Evolutionary conservation across 257 asterid genomes (phyloP), one percentile per base, ranked within the genome.

Genomic region (Rauvolfia tetraphylla): DNA sequence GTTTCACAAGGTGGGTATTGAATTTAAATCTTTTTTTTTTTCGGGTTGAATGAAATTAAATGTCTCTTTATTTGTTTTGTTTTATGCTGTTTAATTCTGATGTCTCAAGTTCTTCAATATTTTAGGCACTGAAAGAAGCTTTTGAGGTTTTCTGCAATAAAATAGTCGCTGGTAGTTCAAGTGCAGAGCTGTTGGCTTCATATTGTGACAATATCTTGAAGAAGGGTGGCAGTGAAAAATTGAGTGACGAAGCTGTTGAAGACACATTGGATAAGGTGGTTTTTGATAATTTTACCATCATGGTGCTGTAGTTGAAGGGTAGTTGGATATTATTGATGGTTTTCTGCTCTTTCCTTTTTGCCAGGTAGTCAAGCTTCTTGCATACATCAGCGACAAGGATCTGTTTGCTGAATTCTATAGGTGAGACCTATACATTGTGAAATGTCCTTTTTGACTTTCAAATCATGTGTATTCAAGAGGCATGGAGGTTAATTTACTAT

Each of bases 101-200:
- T 14, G 70, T 33, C 49, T 78, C 57, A 66, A 66, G 51, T 10
- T 65, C 39, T 33, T 44, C 61, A 25, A 53, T 44, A 42, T 53
- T 85, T 11, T 75, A 87, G 92, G 88, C 87, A 33, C 67, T 90
- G 42, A 85, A 81, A 75, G 88, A 88, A 59, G 91, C 91, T 29
- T 90, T 90, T 71, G 93, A 84, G 76, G 79, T 75, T 61, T 88
- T 88, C 68, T 88, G 91, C 82, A 90, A 88, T 77, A 84, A 87
- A 62, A 11, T 22, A 31, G 82, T 86, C 68, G 81, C 84, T 15
- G 89, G 90, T 25, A 69, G 75, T 68, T 79, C 95, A 7, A 76
- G 78, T 71, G 89, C 91, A 0, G 93, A 90, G 78, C 83, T 84
- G 15, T 73, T 88, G 63, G 90, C 93, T 29, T 76, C 80, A 20